Base-by-base conservation (phyloP, 129 eudicot genomes). In the Arctium lappa region DNA sequence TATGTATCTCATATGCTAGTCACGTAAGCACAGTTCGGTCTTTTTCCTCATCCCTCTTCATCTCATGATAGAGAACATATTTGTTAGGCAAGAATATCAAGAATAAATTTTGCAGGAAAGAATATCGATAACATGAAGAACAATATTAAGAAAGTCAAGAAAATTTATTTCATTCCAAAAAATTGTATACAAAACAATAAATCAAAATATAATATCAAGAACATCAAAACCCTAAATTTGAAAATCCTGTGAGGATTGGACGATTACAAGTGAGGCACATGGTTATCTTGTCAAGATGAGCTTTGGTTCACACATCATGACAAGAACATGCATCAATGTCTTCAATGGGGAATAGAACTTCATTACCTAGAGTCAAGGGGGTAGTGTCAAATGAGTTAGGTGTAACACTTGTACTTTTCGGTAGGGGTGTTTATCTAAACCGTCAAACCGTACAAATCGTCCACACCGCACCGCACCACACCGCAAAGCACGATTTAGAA, bases 301-400 rank as follows among this genome's bases (percentile, higher is more conserved):
- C 73, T 84, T 85, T 34, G 22, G 42, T 9, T 22, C 31, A 42
- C 79, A 87, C 60, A 66, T 88, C 48, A 84, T 69, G 18, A 53
- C 86, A 4, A 90, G 97, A 91, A 27, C 77, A n/a, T n/a, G n/a
- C n/a, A 89, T n/a, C 85, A 76, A 44, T 82, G 75, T 60, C 85
- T 87, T 65, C 53, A 73, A 44, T 74, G 81, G 33, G 93, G 94
- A 56, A 86, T 44, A 62, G 91, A 90, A 83, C 80, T 92, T 73
- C 97, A 93, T 46, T 8, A 44, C 50, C 50, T 44, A 44, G 8
- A 44, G 8, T 44, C 50, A 44, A 46, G 15, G 15, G 56, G 9
- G 4, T 0, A 10, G 10, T 46, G 56, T 3, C 2, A 46, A 46
- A 46, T 46, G 56, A 15, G 15, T 46, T 46, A 11, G 2, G 12